Evolutionary conservation across 2,329 filamentous ascomycete species (phyloP).

Genomic region (Fusarium neocosmosporiellum): DNA sequence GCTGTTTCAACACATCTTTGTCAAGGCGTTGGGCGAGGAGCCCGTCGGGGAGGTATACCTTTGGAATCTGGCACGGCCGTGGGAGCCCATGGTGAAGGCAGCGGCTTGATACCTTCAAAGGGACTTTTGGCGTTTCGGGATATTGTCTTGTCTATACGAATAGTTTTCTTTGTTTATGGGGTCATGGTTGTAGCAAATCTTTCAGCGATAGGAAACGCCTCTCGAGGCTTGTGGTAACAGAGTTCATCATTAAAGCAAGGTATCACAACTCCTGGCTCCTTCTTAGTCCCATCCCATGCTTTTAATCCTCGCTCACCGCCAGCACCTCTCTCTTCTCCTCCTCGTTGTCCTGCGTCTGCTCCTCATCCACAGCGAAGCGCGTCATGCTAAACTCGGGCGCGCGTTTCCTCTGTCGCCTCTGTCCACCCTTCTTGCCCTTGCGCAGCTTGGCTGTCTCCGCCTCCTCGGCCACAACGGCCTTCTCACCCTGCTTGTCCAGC

Average conservation of each 20-base stretch:
- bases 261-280: constrained; percentile 47
- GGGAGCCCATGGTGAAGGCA: constrained; percentile 58
- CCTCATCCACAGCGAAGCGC: constrained; percentile 60
- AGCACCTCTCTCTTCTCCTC: constrained; percentile 38
- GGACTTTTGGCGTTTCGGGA: neutral
- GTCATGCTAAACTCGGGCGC: constrained; percentile 69
- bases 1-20: constrained; percentile 51
- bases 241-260: constrained; percentile 44
- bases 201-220: constrained; percentile 32
- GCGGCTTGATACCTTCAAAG: constrained; percentile 40
- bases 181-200: constrained; percentile 11
- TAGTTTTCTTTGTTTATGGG: constrained; percentile 10
- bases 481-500: constrained; percentile 75
- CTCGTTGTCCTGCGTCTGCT: constrained; percentile 44
- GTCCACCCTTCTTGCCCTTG: constrained; percentile 50
- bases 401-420: constrained; percentile 48
- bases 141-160: neutral
- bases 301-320: constrained; percentile 40
- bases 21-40: constrained; percentile 50
- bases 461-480: constrained; percentile 58
- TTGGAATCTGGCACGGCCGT: constrained; percentile 55
- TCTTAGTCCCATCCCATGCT: constrained; percentile 29
- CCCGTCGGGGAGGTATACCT: constrained; percentile 52
- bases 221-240: constrained; percentile 29
- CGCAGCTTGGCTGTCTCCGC: constrained; percentile 55